Evolutionary conservation across 768 basidiomycete genomes (phyloP).

Genomic region (Dentipellis sp.): DNA sequence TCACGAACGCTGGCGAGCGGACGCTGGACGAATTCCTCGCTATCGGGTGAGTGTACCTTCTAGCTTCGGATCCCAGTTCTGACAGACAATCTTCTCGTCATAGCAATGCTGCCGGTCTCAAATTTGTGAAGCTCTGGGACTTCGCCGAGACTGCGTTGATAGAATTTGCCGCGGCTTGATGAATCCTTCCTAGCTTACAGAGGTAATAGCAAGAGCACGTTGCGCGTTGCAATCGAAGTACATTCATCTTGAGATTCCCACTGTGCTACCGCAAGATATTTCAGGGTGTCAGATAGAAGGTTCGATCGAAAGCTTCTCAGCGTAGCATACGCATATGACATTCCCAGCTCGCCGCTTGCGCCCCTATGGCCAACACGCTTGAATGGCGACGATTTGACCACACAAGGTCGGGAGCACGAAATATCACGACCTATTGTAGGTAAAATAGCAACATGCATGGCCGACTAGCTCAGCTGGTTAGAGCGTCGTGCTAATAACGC

Average conservation of each 20-base stretch:
- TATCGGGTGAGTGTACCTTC: background rate
- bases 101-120: background rate
- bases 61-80: background rate
- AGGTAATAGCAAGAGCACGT: background rate
- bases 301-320: background rate
- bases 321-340: no score
- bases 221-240: background rate
- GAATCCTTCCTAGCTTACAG: constrained; percentile 12
- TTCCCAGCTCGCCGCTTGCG: no score
- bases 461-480: constrained; percentile 81
- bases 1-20: background rate
- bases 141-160: background rate
- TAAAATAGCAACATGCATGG: no score
- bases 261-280: background rate
- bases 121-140: background rate
- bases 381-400: no score
- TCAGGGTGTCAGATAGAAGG: background rate
- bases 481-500: constrained; percentile 79
- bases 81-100: background rate
- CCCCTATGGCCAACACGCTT: no score
- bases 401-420: no score
- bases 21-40: background rate
- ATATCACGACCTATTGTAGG: no score
- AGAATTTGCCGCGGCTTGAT: constrained; percentile 17
- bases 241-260: no score